Evolutionary conservation across 2,329 filamentous ascomycete genomes (phyloP), one percentile per base, ranked within the genome.

Genomic region (Aspergillus sp.): DNA sequence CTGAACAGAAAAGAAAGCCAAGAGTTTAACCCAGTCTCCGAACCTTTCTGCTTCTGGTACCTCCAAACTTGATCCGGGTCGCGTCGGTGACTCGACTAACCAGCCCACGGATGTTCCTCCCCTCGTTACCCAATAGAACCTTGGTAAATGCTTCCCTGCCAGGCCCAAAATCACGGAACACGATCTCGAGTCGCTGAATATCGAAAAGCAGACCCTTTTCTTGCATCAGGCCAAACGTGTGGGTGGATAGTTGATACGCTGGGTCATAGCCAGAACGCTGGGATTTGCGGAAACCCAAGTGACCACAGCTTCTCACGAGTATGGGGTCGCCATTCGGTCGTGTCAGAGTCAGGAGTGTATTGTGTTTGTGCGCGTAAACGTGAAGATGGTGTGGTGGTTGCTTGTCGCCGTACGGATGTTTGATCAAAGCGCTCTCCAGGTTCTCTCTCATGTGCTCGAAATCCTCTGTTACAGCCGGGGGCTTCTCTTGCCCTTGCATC

Each of bases 1-100:
- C 12, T 7, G 46, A 43, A 45, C 42, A 43, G 44, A 17, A 17
- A 19, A 17, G 50, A n/a, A 41, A 41, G 6, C 17, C 4, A 27
- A 37, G 17, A 6, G 46, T 35, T 60, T 59, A 85, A 70, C 82
- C 81, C 74, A 97, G 72, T 74, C 93, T 85, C 71, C 90, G 90
- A 35, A 84, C 85, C 67, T 84, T 88, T 68, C 80, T 81, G 74
- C 89, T 91, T 70, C 90, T 87, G 35, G 87, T 88, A 64, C 93
- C 94, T 72, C 90, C 93, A 76, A 97, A 95, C 77, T 98, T 98
- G 69, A 97, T 71, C 61, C 86, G 86, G 47, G 91, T 97, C 37
- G 82, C 78, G 72, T 98, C 93, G 27, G 87, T 83, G 52, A 98
- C 86, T 59, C 83, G 84, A 38, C 82, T 75, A 56, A 98, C 86